Conservation (phyloP, 192 early-diverging fungal species). For the Mortierella antarctica region DNA sequence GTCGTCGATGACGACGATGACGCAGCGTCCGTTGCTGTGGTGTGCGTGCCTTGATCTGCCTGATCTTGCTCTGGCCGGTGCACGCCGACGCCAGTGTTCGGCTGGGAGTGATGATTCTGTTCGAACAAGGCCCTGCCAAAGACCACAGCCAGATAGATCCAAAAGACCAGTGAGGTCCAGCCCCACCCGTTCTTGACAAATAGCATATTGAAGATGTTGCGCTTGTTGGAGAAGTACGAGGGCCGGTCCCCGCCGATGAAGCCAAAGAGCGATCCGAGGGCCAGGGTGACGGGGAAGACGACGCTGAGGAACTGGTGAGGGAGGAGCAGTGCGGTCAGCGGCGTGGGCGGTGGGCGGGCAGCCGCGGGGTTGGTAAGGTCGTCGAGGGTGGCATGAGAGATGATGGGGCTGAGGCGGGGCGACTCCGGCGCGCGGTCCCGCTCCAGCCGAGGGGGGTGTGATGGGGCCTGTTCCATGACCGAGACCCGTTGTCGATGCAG, state of each 20-base stretch:
- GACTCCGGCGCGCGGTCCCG: conserved; percentile 17
- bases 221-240: conserved; percentile 72
- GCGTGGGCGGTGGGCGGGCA: neutral
- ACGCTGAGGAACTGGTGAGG: conserved; percentile 36
- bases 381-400: conserved; percentile 6
- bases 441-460: neutral
- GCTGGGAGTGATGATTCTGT: conserved; percentile 18
- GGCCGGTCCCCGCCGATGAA: conserved; percentile 11
- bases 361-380: neutral
- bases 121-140: conserved; percentile 33
- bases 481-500: no score
- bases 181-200: conserved; percentile 91
- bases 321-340: conserved; percentile 10
- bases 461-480: no score
- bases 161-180: conserved; percentile 81
- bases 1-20: neutral
- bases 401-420: conserved; percentile 9
- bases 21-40: neutral
- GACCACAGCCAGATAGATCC: conserved; percentile 58
- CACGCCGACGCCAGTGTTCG: neutral
- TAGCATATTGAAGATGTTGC: conserved; percentile 78
- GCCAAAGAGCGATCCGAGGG: conserved; percentile 38
- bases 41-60: neutral
- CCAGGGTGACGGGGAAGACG: conserved; percentile 28
- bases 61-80: neutral